A percentile compares a stretch with the other conserved stretches of the same genome.
phyloP scores from a whole-genome alignment of 75 land plant genomes.

The Pinus albicaulis region DNA sequence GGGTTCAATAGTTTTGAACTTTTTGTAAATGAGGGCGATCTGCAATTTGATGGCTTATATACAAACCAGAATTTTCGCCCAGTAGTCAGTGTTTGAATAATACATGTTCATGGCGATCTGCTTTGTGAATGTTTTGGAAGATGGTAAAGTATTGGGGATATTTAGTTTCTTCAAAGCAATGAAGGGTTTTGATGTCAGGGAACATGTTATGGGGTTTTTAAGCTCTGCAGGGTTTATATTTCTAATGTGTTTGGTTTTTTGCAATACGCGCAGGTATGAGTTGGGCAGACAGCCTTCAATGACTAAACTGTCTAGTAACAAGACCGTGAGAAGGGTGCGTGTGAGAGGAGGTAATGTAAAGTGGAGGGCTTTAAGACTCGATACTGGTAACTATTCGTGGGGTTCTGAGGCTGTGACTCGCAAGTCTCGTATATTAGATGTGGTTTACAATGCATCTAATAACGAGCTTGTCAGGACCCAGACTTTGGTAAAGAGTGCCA shows the following conservation, averaged over 20 bases:
- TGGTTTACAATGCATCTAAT: conserved; percentile 83
- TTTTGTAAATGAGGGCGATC: no score
- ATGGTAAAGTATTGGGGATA: no score
- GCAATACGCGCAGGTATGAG: conserved; percentile 50
- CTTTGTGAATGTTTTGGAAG: no score
- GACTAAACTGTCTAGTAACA: conserved; percentile 73
- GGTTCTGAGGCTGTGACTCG: conserved; percentile 82
- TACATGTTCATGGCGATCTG: no score
- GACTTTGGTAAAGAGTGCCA: conserved; percentile 77
- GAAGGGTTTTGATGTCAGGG: no score
- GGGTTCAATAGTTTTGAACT: no score
- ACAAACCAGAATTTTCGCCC: no score
- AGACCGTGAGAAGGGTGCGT: conserved; percentile 66
- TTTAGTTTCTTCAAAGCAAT: no score
- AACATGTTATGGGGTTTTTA: no score
- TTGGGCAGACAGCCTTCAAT: conserved; percentile 76
- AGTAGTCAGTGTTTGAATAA: no score
- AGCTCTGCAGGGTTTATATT: background rate
- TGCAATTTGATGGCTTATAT: no score
- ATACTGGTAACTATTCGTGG: conserved; percentile 78
- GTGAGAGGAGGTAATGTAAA: conserved; percentile 79
- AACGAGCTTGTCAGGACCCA: conserved; percentile 82
- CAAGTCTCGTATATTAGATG: conserved; percentile 73
- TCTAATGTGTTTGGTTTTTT: background rate
- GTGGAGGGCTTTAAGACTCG: conserved; percentile 72